These are phyloP conservation scores for Neurospora sp. DNA, from an alignment of 495 filamentous ascomycete species.

Conservation along the genomic window DNA sequence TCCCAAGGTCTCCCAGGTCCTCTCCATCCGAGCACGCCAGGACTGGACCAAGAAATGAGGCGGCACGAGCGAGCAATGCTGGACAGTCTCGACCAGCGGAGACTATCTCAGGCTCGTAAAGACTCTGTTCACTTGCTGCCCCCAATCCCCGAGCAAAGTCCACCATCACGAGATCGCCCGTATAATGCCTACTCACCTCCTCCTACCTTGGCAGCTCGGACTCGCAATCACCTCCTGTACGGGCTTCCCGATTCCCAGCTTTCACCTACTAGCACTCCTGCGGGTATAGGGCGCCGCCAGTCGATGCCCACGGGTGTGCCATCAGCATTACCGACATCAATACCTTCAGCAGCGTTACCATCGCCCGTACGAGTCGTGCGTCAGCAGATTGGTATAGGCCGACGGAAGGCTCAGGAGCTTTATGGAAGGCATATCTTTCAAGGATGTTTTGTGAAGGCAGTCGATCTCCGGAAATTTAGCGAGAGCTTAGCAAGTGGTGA, in stretches of 20 bases:
- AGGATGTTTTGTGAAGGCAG: conserved; percentile 31
- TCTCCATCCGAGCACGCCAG: conserved; percentile 23
- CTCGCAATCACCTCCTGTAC: background rate
- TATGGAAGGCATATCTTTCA: background rate
- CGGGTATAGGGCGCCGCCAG: background rate
- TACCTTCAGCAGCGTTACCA: conserved; percentile 4
- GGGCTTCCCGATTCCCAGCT: background rate
- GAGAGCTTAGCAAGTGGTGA: conserved; percentile 11
- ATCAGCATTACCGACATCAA: background rate
- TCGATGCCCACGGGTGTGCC: background rate
- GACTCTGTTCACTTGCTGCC: conserved; percentile 12
- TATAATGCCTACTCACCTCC: background rate
- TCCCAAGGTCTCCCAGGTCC: conserved; percentile 26
- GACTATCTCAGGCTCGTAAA: conserved; percentile 4
- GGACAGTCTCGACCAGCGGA: conserved; percentile 28
- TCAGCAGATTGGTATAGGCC: background rate
- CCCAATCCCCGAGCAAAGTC: conserved; percentile 17
- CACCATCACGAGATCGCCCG: background rate
- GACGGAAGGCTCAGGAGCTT: background rate
- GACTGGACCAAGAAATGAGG: conserved; percentile 26
- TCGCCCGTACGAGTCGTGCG: background rate
- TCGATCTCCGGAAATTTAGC: conserved; percentile 25
- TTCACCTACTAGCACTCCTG: background rate
- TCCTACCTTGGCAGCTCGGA: background rate
- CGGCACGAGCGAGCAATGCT: conserved; percentile 31